phyloP scores from a whole-genome alignment of 306 rosid species.

The Malus sieversii region DNA sequence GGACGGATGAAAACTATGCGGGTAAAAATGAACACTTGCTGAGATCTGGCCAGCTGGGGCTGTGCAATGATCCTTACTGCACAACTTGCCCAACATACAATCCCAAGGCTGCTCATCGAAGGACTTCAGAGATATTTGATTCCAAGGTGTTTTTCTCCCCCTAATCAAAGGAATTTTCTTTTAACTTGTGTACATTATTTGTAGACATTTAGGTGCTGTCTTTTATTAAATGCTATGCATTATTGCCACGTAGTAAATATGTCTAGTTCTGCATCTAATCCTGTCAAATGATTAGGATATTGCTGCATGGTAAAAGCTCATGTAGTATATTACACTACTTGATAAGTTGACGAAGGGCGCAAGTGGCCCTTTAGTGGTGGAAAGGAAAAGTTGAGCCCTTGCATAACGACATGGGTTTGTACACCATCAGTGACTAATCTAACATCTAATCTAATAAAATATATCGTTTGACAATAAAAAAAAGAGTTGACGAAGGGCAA shows the following conservation, averaged over 20 bases:
- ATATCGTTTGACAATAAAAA: too few species aligned
- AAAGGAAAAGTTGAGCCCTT: too few species aligned
- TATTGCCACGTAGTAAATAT: not conserved
- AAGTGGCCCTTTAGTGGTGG: too few species aligned
- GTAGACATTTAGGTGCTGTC: not conserved
- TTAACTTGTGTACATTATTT: not conserved
- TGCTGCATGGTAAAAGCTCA: not conserved
- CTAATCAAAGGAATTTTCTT: constrained; percentile 5
- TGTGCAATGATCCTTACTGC: constrained; percentile 91
- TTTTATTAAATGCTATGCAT: constrained; percentile 13
- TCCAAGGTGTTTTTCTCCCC: constrained; percentile 41
- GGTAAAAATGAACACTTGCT: constrained; percentile 58
- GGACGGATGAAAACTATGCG: constrained; percentile 28
- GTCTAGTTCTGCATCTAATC: not conserved
- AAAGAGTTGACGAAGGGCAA: not conserved
- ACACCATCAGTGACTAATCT: too few species aligned
- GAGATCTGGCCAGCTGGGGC: constrained; percentile 81
- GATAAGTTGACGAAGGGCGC: not conserved
- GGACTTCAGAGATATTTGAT: constrained; percentile 40
- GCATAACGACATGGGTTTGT: too few species aligned
- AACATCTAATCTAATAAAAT: too few species aligned
- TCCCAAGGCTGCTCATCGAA: constrained; percentile 32
- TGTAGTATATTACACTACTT: not conserved
- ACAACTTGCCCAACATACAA: constrained; percentile 78
- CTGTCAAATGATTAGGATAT: not conserved